Evolutionary conservation across 116 monocot species (phyloP), one percentile per base, ranked within the genome.

Genomic region (Phalaenopsis hybrid): DNA sequence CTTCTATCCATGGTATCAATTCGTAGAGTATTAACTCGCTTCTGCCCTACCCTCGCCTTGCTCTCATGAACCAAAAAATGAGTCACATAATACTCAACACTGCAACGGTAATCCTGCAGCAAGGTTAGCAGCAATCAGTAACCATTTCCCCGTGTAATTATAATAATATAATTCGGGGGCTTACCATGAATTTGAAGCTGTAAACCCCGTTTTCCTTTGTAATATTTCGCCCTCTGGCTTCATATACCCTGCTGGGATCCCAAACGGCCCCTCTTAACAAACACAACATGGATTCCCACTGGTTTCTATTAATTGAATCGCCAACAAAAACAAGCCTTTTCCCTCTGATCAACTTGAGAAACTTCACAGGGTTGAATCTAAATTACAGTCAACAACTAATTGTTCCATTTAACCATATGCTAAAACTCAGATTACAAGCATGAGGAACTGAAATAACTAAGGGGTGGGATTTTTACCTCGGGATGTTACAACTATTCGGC

Each of bases 251-350:
- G 16, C 74, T 84, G 78, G 86, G 89, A 86, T 94, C 88, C 41
- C 78, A 74, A 34, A 93, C 48, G 20, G 87, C 91, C 43, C 78
- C 75, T 41, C 77, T 81, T 55, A 94, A 68, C 88, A 94, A 79
- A 84, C 97, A 97, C 78, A 97, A 72, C 97, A 97, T 85, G 8
- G 97, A 97, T 81, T 97, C 97, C 97, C 97, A 97, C 79, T 97
- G 94, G 81, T 97, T 97, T 82, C 91, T 91, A 73, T 94, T 97
- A 74, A 97, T 91, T 20, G 97, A 97, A 86, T 97, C 97, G 37
- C 97, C 94, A 49, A 89, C 89, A 86, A 97, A 97, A 45, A 94
- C 94, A 52, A 97, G 74, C 44, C 97, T 86, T 82, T 97, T 97
- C 15, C 94, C 94, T 88, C 89, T 91, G 57, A 97, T 82, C 79